Percentiles rank a stretch among this genome's conserved stretches.
Conservation (phyloP, 305 asterid genomes). For the Solanum hybrid region DNA sequence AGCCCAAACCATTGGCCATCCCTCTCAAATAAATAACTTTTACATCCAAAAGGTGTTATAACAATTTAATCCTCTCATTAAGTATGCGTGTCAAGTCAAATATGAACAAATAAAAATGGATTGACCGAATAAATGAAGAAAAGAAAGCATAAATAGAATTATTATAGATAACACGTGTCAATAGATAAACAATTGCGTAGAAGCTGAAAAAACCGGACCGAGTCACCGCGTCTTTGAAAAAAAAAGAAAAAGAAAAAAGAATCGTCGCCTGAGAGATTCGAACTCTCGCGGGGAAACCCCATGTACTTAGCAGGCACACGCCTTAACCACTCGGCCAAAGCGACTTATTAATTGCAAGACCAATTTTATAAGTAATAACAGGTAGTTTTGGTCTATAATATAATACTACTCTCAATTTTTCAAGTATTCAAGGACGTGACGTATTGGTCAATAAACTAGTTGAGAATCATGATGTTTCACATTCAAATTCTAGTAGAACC, state of each 20-base stretch:
- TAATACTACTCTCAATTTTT: not conserved
- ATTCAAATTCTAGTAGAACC: not conserved
- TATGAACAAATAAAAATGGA: not conserved
- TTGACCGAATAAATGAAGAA: not conserved
- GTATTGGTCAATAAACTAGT: not conserved
- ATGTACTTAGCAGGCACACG: conserved; percentile 99
- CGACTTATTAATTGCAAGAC: conserved; percentile 15
- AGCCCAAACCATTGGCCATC: too few species aligned
- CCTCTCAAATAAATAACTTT: too few species aligned
- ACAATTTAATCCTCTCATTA: not conserved
- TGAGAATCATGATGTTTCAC: not conserved
- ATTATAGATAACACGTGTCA: not conserved
- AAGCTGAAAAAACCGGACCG: not conserved
- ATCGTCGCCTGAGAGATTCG: conserved; percentile 99
- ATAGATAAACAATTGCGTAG: not conserved
- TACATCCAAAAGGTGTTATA: not conserved
- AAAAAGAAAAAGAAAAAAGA: too few species aligned
- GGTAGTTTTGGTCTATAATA: not conserved
- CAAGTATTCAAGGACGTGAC: not conserved
- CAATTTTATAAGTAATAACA: too few species aligned
- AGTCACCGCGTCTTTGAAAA: not conserved
- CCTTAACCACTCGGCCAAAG: conserved; percentile 99
- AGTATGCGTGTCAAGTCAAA: not conserved
- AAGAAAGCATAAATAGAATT: not conserved
- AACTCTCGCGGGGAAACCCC: conserved; percentile 99